Percentiles rank a stretch among this genome's conserved stretches.
Conservation (phyloP, 257 asterid genomes). For the Solanum clarkiae region DNA sequence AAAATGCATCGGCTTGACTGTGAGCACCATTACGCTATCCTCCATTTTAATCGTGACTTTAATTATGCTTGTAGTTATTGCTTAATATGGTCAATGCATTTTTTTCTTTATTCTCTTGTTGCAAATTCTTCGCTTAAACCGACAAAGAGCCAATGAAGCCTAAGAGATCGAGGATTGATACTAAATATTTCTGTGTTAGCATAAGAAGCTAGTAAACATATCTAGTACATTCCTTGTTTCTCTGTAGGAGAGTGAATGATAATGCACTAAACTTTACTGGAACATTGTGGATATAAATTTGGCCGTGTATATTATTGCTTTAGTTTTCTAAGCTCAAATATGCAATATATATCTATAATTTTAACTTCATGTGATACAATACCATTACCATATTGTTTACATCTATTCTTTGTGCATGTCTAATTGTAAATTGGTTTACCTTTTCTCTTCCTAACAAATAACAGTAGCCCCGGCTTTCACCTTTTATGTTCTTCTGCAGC, state of each 20-base stretch:
- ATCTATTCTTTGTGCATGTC: not conserved
- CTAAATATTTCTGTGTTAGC: not conserved
- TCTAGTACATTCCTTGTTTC: not conserved
- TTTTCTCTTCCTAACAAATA: not conserved
- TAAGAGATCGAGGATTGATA: not conserved
- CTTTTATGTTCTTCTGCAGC: not conserved
- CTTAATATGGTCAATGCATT: not conserved
- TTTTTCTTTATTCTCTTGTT: not conserved
- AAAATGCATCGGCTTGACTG: constrained; percentile 65
- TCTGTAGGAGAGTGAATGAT: not conserved
- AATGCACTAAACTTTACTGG: not conserved
- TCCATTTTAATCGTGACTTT: not conserved
- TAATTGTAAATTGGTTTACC: not conserved
- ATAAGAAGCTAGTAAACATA: not conserved
- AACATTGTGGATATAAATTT: not conserved
- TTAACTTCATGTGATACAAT: not conserved
- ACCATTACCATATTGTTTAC: not conserved
- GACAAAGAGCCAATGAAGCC: not conserved
- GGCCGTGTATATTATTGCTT: not conserved
- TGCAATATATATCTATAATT: not conserved
- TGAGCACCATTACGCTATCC: constrained; percentile 20
- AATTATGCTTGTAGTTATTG: not conserved
- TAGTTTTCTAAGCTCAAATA: not conserved
- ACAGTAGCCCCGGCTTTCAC: not conserved
- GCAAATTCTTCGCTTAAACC: not conserved